phyloP scores from a whole-genome alignment of 495 filamentous ascomycete species.

The Xylaria venustula region DNA sequence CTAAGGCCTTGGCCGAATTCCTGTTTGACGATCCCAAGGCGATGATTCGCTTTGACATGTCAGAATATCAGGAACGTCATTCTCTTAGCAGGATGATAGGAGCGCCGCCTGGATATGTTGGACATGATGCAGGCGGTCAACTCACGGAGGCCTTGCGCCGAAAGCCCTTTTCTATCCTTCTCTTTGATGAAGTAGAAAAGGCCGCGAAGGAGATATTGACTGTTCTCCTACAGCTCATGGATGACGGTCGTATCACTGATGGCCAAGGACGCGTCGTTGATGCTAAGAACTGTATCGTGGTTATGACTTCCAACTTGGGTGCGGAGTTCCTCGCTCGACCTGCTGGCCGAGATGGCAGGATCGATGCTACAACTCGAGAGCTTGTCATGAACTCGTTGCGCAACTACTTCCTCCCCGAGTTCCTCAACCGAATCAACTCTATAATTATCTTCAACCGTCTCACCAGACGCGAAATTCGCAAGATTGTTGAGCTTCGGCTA shows the following conservation, averaged over 20 bases:
- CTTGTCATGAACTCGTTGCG: slow-evolving; percentile 86
- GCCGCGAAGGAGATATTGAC: slow-evolving; percentile 97
- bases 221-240: slow-evolving; percentile 96
- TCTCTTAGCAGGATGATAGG: slow-evolving; percentile 96
- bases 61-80: slow-evolving; percentile 97
- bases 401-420: slow-evolving; percentile 96
- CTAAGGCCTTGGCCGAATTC: slow-evolving; percentile 95
- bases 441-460: slow-evolving; percentile 99
- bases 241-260: slow-evolving; percentile 97
- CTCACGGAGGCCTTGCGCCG: slow-evolving; percentile 91
- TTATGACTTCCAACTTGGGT: slow-evolving; percentile 97
- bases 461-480: slow-evolving; percentile 80
- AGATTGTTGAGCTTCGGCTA: slow-evolving; percentile 91
- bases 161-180: slow-evolving; percentile 92
- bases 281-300: slow-evolving; percentile 95
- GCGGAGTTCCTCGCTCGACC: slow-evolving; percentile 88
- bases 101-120: slow-evolving; percentile 94
- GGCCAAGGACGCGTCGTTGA: slow-evolving; percentile 94
- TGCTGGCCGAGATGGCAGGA: slow-evolving; percentile 72
- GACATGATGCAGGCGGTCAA: slow-evolving; percentile 93
- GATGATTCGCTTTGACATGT: slow-evolving; percentile 99
- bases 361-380: slow-evolving; percentile 83
- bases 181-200: slow-evolving; percentile 98
- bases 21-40: slow-evolving; percentile 95
- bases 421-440: slow-evolving; percentile 93